phyloP scores from a whole-genome alignment of 2,329 filamentous ascomycete genomes.

The Helicocarpus griseus region DNA sequence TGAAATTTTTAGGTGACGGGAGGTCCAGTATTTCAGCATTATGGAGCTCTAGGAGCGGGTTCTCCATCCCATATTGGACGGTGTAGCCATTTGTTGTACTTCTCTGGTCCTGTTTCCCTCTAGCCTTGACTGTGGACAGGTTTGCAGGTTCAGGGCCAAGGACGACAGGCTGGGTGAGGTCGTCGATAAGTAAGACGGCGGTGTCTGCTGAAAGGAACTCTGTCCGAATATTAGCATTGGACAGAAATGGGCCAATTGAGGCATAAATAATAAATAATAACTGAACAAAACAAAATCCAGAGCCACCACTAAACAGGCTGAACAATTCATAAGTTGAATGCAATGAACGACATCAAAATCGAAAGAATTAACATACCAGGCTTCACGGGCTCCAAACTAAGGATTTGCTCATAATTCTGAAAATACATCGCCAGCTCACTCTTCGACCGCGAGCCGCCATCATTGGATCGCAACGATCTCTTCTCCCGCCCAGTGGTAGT shows the following conservation, averaged over 20 bases:
- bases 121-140: background rate
- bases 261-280: slow-evolving; percentile 1
- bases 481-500: slow-evolving; percentile 38
- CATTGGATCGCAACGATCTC: slow-evolving; percentile 75
- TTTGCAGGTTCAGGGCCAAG: background rate
- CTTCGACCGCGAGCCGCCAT: slow-evolving; percentile 71
- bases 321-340: background rate
- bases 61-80: slow-evolving; percentile 13
- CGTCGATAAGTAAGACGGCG: slow-evolving; percentile 60
- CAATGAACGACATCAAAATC: slow-evolving; percentile 20
- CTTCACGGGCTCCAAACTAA: slow-evolving; percentile 73
- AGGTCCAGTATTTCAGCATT: slow-evolving; percentile 37
- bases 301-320: background rate
- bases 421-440: slow-evolving; percentile 89
- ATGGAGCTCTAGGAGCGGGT: slow-evolving; percentile 29
- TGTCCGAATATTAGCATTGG: slow-evolving; percentile 27
- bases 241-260: too few relatives aligned
- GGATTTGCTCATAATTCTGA: slow-evolving; percentile 85
- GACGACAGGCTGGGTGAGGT: slow-evolving; percentile 30
- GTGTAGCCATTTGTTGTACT: slow-evolving; percentile 19
- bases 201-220: slow-evolving; percentile 66
- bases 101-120: background rate
- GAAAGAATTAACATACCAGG: slow-evolving; percentile 43
- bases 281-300: background rate
- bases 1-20: slow-evolving; percentile 25